A percentile compares a stretch with the other conserved stretches of the same genome.
Evolutionary conservation across 192 early-diverging fungal genomes (phyloP).

Genomic region (Phycomyces blakesleeanus): DNA sequence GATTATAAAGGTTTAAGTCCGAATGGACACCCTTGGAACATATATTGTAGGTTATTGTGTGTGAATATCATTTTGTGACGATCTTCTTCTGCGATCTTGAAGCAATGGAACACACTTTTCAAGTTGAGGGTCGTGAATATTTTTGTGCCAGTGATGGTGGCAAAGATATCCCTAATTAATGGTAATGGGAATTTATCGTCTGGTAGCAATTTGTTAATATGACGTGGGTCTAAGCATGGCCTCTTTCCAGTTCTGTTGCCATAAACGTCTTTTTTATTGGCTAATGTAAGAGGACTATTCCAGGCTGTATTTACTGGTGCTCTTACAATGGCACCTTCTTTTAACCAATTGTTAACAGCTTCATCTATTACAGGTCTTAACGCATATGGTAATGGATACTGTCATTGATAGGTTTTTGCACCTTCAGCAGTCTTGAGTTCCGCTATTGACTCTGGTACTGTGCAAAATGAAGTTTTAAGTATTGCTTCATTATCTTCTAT

Average conservation of each 20-base stretch:
- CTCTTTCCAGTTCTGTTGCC: not conserved
- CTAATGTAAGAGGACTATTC: constrained; percentile 2
- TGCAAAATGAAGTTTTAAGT: too few relatives aligned
- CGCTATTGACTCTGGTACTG: too few relatives aligned
- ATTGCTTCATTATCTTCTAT: too few relatives aligned
- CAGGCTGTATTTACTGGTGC: not conserved
- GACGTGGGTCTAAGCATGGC: not conserved
- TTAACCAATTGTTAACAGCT: not conserved
- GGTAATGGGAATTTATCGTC: not conserved
- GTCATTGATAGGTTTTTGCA: not conserved
- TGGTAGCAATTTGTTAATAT: constrained; percentile 5
- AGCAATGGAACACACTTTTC: not conserved
- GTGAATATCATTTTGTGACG: constrained; percentile 2
- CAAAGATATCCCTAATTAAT: not conserved
- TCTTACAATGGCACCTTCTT: not conserved
- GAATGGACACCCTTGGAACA: not conserved
- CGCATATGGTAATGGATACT: constrained; percentile 1
- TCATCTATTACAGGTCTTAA: constrained; percentile 5
- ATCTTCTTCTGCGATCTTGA: not conserved
- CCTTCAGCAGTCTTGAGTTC: too few relatives aligned
- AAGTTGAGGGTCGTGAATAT: not conserved
- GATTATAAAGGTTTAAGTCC: not conserved
- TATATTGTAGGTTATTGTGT: constrained; percentile 2
- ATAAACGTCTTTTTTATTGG: not conserved
- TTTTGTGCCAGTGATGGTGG: not conserved